Evolutionary conservation across 176 grass and related monocot species (phyloP), one percentile per base, ranked within the genome.

Genomic region (Poa annua): DNA sequence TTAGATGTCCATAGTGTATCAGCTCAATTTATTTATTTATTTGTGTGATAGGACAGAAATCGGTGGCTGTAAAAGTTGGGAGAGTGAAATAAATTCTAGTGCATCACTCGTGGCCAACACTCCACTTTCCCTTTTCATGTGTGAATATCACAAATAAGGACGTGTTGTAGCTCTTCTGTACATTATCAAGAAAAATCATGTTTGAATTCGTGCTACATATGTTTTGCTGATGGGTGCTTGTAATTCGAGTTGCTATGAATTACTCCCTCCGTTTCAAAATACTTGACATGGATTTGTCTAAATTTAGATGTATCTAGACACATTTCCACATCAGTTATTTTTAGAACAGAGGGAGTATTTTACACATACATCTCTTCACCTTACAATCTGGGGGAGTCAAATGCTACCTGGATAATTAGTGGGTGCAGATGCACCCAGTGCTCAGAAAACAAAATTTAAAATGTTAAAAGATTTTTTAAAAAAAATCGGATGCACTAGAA

Each of bases 11-110:
- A 59, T 53, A 73, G 17, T 16, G 20, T 81, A 22, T 39, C 48
- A 16, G 8, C 63, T 71, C 8, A 15, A 83, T 83, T 72, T 86
- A 74, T 90, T 81, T 50, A 61, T 86, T 86, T 61, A 71, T 84
- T 84, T 54, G 8, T 79, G 12, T 64, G 33, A 36, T 79, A 78
- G 55, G 35, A 13, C 12, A 10, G 5, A 45, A 54, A 71, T 48
- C 16, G 24, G 11, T 53, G 35, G 74, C 71, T 62, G 0, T 13
- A 74, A 73, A 81, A 80, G 39, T 19, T 82, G 51, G 1, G 21
- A 6, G 11, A 54, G 34, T 44, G 77, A 81, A 81, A 89, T 71
- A 77, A 78, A 81, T 21, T 38, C 3, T 63, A 47, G 62, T 47
- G 26, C 33, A 77, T 22, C 29, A 26, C 11, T 20, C 24, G 0